A percentile compares a stretch with the other conserved stretches of the same genome.
These are phyloP conservation scores for Backusella australiensis DNA, from an alignment of 192 early-diverging fungal genomes.

Conservation along the genomic window DNA sequence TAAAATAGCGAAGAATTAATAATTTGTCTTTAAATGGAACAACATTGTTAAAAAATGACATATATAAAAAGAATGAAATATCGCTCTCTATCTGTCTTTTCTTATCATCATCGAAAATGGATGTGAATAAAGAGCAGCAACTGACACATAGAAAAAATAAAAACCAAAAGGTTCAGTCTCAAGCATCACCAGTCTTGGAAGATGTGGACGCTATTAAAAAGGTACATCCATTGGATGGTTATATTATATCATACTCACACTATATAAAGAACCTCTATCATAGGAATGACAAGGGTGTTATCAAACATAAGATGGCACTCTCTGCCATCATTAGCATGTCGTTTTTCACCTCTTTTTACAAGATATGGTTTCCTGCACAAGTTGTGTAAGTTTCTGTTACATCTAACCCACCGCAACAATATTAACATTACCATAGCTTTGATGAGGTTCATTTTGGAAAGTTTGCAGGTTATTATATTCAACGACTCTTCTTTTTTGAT, in stretches of 20 bases:
- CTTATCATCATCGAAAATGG: neutral
- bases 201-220: constrained; percentile 6
- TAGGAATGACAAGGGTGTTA: neutral
- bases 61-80: neutral
- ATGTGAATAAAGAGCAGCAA: neutral
- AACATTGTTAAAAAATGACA: neutral
- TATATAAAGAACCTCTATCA: neutral
- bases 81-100: neutral
- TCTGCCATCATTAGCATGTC: constrained; percentile 41
- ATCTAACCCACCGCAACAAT: neutral
- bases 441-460: constrained; percentile 99
- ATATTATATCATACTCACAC: neutral
- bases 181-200: neutral
- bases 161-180: neutral
- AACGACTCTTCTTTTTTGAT: constrained; percentile 91
- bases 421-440: constrained; percentile 57
- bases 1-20: neutral
- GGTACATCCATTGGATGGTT: neutral
- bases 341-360: constrained; percentile 66
- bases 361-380: constrained; percentile 66
- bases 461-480: constrained; percentile 92
- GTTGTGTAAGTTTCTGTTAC: constrained; percentile 59
- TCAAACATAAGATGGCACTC: constrained; percentile 9
- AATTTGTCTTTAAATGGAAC: neutral
- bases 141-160: neutral